Base-by-base conservation (phyloP, 192 early-diverging fungal species). In the Podila epigama region DNA sequence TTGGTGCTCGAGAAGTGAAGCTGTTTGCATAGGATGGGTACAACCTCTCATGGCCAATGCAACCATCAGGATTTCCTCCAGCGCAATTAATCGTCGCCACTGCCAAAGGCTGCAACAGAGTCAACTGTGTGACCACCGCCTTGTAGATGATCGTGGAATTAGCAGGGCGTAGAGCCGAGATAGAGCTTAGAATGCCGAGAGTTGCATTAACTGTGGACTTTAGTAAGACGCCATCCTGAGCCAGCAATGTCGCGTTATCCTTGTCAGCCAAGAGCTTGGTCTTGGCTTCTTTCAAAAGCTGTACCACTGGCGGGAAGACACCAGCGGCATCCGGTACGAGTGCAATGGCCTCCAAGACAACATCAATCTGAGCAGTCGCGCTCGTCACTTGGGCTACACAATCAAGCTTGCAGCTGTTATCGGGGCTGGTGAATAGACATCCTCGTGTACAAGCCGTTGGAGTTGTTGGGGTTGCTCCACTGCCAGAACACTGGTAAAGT, bases 401-500 rank as follows among this genome's bases (percentile, higher is more conserved):
- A 10, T 41, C 40, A 1, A 18, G 6, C 40, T 41, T 41, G 40
- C 40, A 41, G 18, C 11, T 18, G 40, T 41, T 10, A 41, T 41
- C 40, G 28, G 53, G 16, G 35, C 40, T 3, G 3, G 29, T 16
- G 35, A 22, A 35, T 40, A 56, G 32, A 34, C 16, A 9, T 41
- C 28, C 4, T 8, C 25, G 0, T 7, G 12, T 27, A 20, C 53
- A 66, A 10, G 1, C 22, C 3, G 15, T n/a, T 12, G 18, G 32
- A 18, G n/a, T 25, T 11, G 4, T 3, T 20, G 53, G 40, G 31
- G 54, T n/a, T 20, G 53, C 28, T 4, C 40, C 28, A 7, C 16
- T 33, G 18, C 35, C 31, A 6, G 54, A n/a, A 29, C 63, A 66
- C 1, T 28, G 39, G 54, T 66, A 66, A 11, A 66, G 16, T 9